phyloP scores from a whole-genome alignment of 768 basidiomycete species.

The Termitomyces titanicus region DNA sequence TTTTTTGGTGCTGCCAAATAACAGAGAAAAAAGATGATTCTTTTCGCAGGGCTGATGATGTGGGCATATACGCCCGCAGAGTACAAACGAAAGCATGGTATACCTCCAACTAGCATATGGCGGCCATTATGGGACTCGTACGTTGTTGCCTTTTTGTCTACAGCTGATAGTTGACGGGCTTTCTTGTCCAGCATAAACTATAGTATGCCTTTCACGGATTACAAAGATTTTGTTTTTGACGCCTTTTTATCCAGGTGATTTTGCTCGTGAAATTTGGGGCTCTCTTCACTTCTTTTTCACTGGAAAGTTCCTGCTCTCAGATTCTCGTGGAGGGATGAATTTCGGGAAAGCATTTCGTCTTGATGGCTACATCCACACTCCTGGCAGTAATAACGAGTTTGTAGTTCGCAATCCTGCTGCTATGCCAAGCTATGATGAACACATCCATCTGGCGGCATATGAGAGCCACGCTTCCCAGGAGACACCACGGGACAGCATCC shows the following conservation, averaged over 20 bases:
- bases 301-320: constrained; percentile 25
- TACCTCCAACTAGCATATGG: constrained; percentile 53
- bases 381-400: constrained; percentile 1
- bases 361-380: background rate
- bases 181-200: constrained; percentile 28
- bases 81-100: constrained; percentile 46
- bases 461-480: constrained; percentile 1
- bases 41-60: constrained; percentile 74
- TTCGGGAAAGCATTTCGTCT: constrained; percentile 40
- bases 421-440: constrained; percentile 18
- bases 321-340: constrained; percentile 20
- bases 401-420: constrained; percentile 2
- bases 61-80: constrained; percentile 80
- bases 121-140: constrained; percentile 70
- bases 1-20: background rate
- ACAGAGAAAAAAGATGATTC: constrained; percentile 61
- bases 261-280: constrained; percentile 55
- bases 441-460: constrained; percentile 14
- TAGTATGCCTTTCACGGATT: constrained; percentile 13
- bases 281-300: constrained; percentile 62
- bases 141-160: constrained; percentile 26
- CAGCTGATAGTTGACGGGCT: background rate
- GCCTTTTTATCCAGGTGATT: constrained; percentile 46
- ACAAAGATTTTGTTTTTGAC: background rate
- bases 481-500: background rate